Evolutionary conservation across 1,284 basidiomycete genomes (phyloP), one percentile per base, ranked within the genome.

Genomic region (Tranzscheliella williamsii): DNA sequence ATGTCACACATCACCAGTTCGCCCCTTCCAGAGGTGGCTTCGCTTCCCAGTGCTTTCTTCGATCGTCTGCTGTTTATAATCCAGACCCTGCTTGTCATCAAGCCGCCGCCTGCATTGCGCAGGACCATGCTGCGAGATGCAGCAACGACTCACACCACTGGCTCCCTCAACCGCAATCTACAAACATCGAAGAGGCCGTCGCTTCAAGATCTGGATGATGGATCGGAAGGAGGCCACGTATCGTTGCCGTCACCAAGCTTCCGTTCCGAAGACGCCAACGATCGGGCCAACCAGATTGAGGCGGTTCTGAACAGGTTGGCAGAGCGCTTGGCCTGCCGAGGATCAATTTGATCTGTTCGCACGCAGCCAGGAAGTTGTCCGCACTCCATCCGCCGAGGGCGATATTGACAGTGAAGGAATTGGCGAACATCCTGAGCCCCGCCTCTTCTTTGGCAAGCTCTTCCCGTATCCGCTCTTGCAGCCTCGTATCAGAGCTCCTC

Each of bases 401-500:
- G 40, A 53, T 7, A 38, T 46, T 17, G n/a, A 21, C n/a, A 35
- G 38, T 24, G 39, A 45, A 29, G 9, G 9, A 9, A 33, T 7
- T 33, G 13, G 17, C 31, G 35, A 37, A 9, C 9, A 9, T 33
- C 9, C 15, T 7, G 34, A 45, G 24, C 44, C 27, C 1, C 55
- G 38, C 26, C 52, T 57, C 40, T 58, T 56, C 42, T 64, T 64
- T 27, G 52, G 58, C 51, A 61, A 69, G 36, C 52, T 50, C 24
- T 54, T 75, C 38, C 67, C 74, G 5, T 73, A 78, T 27, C 67
- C 75, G 5, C 53, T 75, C 36, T 76, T 72, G 8, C 61, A 72
- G 30, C 53, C 70, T 7, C 70, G 72, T 18, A 72, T 4, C 66
- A 71, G 27, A 66, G 61, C 46, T 64, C 65, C 33, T 54, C 52